Evolutionary conservation across 2,329 filamentous ascomycete genomes (phyloP), one percentile per base, ranked within the genome.

Genomic region (Arachnopeziza araneosa): DNA sequence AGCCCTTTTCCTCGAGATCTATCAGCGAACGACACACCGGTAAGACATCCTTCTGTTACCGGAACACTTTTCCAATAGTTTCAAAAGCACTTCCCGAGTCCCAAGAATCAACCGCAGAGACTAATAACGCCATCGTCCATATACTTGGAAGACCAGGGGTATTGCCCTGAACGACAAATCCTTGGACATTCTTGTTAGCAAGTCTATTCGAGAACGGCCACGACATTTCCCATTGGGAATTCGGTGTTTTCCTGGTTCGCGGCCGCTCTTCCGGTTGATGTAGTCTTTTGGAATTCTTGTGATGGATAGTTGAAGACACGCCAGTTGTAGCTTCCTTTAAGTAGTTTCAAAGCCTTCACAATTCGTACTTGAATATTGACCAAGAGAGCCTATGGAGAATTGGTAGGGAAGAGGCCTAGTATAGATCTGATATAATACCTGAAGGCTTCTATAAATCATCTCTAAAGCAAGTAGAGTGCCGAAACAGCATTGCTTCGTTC

Each of bases 381-480:
- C 6, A 44, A 12, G 36, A 44, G 10, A 8, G 36, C 36, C 36
- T 44, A 44, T 6, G 5, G 17, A 14, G 12, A 12, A 17, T 44
- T 17, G 12, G 12, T 44, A 44, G 3, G 12, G 36, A 17, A 44
- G 12, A 4, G 10, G 17, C 12, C 17, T 17, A 17, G n/a, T n/a
- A 32, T 2, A 30, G 21, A 54, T 21, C 5, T 44, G 36, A 7
- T 4, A 32, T 32, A 32, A 32, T 54, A 54, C 52, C 26, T 32
- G 44, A 24, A 55, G 54, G 22, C 54, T 49, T 12, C 32, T 55
- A 17, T 56, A 56, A 48, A 56, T 56, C 23, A 36, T 24, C 22
- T 56, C 55, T 3, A 56, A 36, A 22, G 55, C 55, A 36, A 56
- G 48, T 8, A 56, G 9, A 7, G 55, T 19, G 55, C 55, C 3